Conservation (phyloP, 345 rosid species). For the Mallotus nudiflorus region DNA sequence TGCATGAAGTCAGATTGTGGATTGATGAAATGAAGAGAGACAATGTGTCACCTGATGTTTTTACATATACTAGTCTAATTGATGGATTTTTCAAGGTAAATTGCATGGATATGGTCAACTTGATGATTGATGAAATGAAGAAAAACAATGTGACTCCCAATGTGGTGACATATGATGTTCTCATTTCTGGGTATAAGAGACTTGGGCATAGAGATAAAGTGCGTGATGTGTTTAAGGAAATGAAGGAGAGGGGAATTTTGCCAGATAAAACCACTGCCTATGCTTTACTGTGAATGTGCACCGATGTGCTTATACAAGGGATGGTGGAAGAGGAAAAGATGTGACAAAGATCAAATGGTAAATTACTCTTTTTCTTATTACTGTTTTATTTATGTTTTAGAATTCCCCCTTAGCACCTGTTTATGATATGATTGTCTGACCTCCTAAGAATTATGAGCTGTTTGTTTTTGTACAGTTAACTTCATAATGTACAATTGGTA, state of each 20-base stretch:
- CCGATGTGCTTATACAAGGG: neutral
- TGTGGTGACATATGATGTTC: conserved; percentile 43
- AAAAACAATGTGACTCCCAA: conserved; percentile 34
- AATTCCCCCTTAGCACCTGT: neutral
- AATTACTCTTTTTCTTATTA: neutral
- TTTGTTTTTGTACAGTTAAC: too few species aligned
- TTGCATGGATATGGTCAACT: conserved; percentile 45
- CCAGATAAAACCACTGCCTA: conserved; percentile 34
- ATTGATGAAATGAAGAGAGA: conserved; percentile 42
- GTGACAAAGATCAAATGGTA: conserved; percentile 1
- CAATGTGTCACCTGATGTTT: conserved; percentile 38
- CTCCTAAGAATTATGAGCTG: too few species aligned
- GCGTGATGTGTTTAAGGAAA: conserved; percentile 39
- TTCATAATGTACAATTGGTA: too few species aligned
- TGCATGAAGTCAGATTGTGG: conserved; percentile 45
- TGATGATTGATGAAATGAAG: conserved; percentile 45
- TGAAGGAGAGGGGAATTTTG: conserved; percentile 36
- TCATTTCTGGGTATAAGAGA: conserved; percentile 41
- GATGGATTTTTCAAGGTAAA: conserved; percentile 44
- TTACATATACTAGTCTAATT: conserved; percentile 43
- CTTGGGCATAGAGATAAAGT: conserved; percentile 33
- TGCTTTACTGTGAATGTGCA: neutral
- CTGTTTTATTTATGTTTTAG: neutral
- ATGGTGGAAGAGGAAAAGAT: neutral
- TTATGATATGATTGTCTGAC: too few species aligned